Percentiles rank a stretch among this genome's conserved stretches.
These are phyloP conservation scores for Candida gorgasii DNA, from an alignment of 805 yeast species.

Conservation along the genomic window DNA sequence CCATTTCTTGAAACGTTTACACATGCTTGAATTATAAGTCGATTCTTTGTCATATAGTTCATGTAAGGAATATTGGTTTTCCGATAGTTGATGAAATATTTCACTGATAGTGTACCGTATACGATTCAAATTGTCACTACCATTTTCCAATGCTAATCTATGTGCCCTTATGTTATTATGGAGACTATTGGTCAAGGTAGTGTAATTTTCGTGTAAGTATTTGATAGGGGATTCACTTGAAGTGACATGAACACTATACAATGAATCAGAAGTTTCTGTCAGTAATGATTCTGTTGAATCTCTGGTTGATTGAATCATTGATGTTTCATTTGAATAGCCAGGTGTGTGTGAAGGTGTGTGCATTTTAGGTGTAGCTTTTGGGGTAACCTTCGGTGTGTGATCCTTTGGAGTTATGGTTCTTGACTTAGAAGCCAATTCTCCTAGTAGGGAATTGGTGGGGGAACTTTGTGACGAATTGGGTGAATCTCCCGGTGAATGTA, in stretches of 20 bases:
- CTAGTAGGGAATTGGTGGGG: too few relatives aligned
- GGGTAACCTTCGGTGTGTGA: not conserved
- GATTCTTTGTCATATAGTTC: conserved; percentile 47
- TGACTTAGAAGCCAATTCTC: too few relatives aligned
- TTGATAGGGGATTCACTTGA: conserved; percentile 11
- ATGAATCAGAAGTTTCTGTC: conserved; percentile 11
- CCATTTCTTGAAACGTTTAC: conserved; percentile 38
- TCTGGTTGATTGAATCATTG: conserved; percentile 3
- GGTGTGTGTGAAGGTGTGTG: not conserved
- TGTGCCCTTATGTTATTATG: conserved; percentile 9
- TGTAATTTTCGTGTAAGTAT: conserved; percentile 12
- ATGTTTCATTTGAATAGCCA: conserved; percentile 6
- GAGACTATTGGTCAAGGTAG: conserved; percentile 6
- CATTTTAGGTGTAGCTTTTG: not conserved
- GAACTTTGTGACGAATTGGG: too few relatives aligned
- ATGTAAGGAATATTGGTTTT: conserved; percentile 43
- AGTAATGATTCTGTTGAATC: conserved; percentile 7
- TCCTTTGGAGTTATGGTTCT: not conserved
- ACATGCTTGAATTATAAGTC: conserved; percentile 24
- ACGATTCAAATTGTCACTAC: conserved; percentile 32
- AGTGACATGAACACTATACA: conserved; percentile 4
- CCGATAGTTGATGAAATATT: conserved; percentile 39
- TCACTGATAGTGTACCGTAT: conserved; percentile 29
- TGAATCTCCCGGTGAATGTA: too few relatives aligned
- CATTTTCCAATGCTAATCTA: conserved; percentile 26